Conservation (phyloP, 1,284 basidiomycete species). For the Porodaedalea pini region DNA sequence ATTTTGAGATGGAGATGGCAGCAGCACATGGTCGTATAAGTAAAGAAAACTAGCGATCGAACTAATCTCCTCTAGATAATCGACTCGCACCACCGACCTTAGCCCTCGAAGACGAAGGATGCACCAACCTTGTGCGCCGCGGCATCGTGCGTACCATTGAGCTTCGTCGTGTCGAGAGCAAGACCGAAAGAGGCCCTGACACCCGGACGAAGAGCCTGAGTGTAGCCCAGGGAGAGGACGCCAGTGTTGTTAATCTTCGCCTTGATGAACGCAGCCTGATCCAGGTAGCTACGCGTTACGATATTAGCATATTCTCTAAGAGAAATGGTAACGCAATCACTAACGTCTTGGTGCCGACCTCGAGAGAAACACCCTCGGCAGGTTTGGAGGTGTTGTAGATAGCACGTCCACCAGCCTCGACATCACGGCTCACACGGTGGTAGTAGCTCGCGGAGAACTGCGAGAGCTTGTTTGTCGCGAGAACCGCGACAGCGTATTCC, state of each 20-base stretch:
- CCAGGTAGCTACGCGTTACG: slow-evolving; percentile 59
- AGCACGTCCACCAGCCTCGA: slow-evolving; percentile 97
- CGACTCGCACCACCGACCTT: slow-evolving; percentile 22
- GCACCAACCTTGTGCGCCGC: slow-evolving; percentile 81
- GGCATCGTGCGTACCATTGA: slow-evolving; percentile 64
- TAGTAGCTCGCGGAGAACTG: slow-evolving; percentile 97
- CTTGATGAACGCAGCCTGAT: slow-evolving; percentile 91
- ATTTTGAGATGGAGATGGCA: not conserved
- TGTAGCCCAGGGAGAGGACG: slow-evolving; percentile 87
- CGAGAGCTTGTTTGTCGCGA: slow-evolving; percentile 93
- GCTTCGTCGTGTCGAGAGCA: slow-evolving; percentile 85
- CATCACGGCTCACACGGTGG: slow-evolving; percentile 92
- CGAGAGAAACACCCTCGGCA: slow-evolving; percentile 84
- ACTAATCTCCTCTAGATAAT: slow-evolving; percentile 1
- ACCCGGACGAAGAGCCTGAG: slow-evolving; percentile 90
- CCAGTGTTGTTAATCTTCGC: slow-evolving; percentile 99
- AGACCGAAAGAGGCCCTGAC: slow-evolving; percentile 94
- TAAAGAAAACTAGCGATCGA: not conserved
- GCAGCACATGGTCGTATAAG: not conserved
- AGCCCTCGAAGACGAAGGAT: slow-evolving; percentile 71
- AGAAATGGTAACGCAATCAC: slow-evolving; percentile 30
- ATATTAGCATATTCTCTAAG: slow-evolving; percentile 3
- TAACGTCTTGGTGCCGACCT: slow-evolving; percentile 95
- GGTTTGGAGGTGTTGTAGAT: slow-evolving; percentile 95
- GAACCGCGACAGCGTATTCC: slow-evolving; percentile 94